Evolutionary conservation across 2,329 filamentous ascomycete species (phyloP), one percentile per base, ranked within the genome.

Genomic region (Nemania serpens): DNA sequence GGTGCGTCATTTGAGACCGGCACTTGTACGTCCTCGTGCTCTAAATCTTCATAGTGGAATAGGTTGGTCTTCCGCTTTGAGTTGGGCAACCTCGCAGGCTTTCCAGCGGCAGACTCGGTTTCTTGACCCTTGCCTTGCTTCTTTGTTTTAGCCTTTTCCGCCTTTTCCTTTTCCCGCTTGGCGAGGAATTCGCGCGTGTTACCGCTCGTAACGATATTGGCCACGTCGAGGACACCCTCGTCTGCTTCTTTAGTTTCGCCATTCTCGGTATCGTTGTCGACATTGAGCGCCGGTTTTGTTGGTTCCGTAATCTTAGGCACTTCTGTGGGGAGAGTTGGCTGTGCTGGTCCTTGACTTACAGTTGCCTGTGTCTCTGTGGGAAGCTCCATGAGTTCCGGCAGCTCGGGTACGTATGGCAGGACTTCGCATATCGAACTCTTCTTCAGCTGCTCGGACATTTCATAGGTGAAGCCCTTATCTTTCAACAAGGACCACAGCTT

Each of bases 121-220:
- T 88, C 84, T 70, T 85, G 83, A 37, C 83, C 83, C 68, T 88
- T 87, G 20, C 79, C 82, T 43, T 82, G 82, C 70, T 89, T 90
- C 67, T 83, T 86, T 20, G 82, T 79, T 60, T 84, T 83, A 2
- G 77, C 79, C 75, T 86, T 88, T 62, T 90, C 87, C 5, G 82
- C 81, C 80, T 91, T 93, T 71, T 93, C 90, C 72, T 88, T 90
- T 71, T 94, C 91, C 74, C 91, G 92, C 76, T 91, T 91, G 10
- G 90, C 91, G 5, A 95, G 78, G 69, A 93, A 94, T 69, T 95
- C 91, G 68, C 87, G 86, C 68, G 91, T 91, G 74, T 92, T 90
- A 34, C 91, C 91, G 68, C 87, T 90, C 1, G 90, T 90, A 37
- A 95, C 91, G 66, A 95, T 93, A 66, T 84, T 89, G n/a, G 91